Evolutionary conservation across 441 rosid genomes (phyloP).

Genomic region (Sinapis alba): DNA sequence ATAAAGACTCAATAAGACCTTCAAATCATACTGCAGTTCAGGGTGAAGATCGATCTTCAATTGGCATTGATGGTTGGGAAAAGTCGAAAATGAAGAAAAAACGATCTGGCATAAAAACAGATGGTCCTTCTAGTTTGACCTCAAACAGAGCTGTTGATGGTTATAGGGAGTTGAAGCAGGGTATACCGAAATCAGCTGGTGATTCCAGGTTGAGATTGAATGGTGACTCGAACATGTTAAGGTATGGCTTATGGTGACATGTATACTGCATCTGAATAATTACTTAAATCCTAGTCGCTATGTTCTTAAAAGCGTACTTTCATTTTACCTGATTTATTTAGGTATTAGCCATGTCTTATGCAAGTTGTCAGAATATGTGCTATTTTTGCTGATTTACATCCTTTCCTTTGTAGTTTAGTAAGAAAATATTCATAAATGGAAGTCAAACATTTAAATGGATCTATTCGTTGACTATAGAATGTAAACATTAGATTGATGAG

Average conservation of each 20-base stretch:
- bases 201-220: constrained; percentile 76
- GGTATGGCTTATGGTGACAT: constrained; percentile 50
- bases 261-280: constrained; percentile 8
- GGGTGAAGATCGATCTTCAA: constrained; percentile 77
- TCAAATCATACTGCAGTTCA: constrained; percentile 60
- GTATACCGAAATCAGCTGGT: constrained; percentile 61
- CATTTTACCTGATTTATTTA: not conserved
- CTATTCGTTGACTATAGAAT: constrained; percentile 21
- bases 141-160: constrained; percentile 70
- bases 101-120: constrained; percentile 90
- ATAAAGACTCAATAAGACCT: constrained; percentile 68
- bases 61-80: constrained; percentile 96
- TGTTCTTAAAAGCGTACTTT: not conserved
- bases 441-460: not conserved
- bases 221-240: constrained; percentile 76
- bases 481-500: constrained; percentile 13
- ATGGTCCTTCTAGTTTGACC: constrained; percentile 58
- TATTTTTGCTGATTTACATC: constrained; percentile 1
- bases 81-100: constrained; percentile 97
- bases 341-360: not conserved
- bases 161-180: constrained; percentile 79
- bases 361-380: constrained; percentile 4
- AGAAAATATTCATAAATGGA: constrained; percentile 4
- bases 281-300: not conserved
- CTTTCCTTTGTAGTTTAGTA: constrained; percentile 5